phyloP scores from a whole-genome alignment of 2,329 filamentous ascomycete species.

The Trichoderma sp. region DNA sequence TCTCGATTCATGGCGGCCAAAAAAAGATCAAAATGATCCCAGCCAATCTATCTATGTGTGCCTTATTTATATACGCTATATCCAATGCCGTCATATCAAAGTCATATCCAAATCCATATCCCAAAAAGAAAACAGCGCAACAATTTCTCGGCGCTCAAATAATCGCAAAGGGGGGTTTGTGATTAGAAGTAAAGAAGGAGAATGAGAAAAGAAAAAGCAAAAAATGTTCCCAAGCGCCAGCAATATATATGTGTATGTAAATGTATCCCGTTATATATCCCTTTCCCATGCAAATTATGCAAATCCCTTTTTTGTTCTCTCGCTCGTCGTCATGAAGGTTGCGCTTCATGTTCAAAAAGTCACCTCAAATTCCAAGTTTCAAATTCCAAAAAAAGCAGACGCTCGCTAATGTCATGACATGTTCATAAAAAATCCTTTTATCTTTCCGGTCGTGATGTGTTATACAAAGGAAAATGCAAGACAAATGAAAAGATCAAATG shows the following conservation, averaged over 20 bases:
- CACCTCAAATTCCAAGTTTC: not conserved
- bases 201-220: too few species aligned
- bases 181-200: not conserved
- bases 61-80: not conserved
- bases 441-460: conserved; percentile 4
- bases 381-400: not conserved
- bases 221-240: not conserved
- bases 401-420: not conserved
- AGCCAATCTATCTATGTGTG: not conserved
- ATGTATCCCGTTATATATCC: conserved; percentile 6
- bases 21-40: not conserved
- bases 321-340: conserved; percentile 6
- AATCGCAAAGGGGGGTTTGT: not conserved
- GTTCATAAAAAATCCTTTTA: not conserved
- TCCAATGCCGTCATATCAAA: not conserved
- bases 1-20: not conserved
- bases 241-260: conserved; percentile 15
- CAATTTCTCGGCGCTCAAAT: not conserved
- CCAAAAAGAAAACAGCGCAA: not conserved
- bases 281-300: not conserved
- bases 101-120: not conserved
- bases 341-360: not conserved
- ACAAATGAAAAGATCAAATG: conserved; percentile 7
- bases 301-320: not conserved
- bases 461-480: conserved; percentile 1